phyloP scores from a whole-genome alignment of 2,329 filamentous ascomycete species.

The Epichloe hybrida region DNA sequence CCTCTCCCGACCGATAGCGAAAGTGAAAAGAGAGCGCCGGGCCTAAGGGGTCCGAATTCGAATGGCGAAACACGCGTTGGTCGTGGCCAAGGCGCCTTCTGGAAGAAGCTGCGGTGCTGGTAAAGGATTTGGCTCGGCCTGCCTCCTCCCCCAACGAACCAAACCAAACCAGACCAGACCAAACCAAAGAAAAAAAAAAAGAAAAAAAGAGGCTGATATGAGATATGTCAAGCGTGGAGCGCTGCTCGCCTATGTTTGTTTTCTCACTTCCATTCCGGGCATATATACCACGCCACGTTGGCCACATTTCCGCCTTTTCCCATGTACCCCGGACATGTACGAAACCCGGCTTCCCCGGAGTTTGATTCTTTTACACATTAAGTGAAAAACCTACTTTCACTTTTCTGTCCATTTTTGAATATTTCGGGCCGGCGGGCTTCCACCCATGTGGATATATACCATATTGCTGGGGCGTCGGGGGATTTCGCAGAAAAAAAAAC shows the following conservation, averaged over 20 bases:
- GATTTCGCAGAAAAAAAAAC: neutral
- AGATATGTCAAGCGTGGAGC: neutral
- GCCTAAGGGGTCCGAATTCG: conserved; percentile 29
- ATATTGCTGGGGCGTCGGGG: conserved; percentile 4
- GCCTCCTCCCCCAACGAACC: too few relatives aligned
- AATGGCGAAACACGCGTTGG: conserved; percentile 30
- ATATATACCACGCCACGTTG: too few relatives aligned
- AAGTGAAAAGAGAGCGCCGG: conserved; percentile 32
- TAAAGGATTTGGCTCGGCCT: conserved; percentile 14
- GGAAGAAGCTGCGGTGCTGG: conserved; percentile 44
- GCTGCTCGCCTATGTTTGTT: neutral
- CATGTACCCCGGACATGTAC: too few relatives aligned
- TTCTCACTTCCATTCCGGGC: too few relatives aligned
- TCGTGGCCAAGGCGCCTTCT: conserved; percentile 33
- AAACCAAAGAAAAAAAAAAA: too few relatives aligned
- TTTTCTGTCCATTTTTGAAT: neutral
- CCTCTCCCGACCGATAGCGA: conserved; percentile 31
- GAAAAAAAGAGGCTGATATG: too few relatives aligned
- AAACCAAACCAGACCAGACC: too few relatives aligned
- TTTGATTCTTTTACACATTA: too few relatives aligned
- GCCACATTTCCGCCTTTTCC: too few relatives aligned
- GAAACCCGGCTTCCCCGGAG: too few relatives aligned
- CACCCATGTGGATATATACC: conserved; percentile 7
- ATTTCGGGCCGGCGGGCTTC: neutral
- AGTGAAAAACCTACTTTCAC: too few relatives aligned